Conservation (phyloP, 305 asterid genomes). For the Nicotiana rustica region DNA sequence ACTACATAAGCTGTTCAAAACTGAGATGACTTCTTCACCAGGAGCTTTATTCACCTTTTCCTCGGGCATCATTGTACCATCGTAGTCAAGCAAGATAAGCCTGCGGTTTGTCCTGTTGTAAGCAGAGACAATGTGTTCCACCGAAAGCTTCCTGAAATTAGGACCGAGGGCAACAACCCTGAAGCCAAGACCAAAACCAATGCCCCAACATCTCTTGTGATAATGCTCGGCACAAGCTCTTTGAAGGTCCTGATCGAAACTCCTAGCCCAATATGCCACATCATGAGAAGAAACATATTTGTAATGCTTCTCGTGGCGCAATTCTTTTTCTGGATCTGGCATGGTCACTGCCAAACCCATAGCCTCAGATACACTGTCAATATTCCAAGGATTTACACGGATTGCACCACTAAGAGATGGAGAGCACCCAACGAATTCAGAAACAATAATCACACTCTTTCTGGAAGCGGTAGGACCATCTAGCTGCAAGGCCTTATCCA, state of each 20-base stretch:
- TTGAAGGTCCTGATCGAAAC: conserved; percentile 73
- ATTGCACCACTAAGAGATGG: conserved; percentile 89
- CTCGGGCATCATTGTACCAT: conserved; percentile 82
- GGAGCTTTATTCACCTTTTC: conserved; percentile 74
- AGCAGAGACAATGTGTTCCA: conserved; percentile 65
- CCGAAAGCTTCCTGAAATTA: conserved; percentile 73
- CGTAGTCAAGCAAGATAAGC: conserved; percentile 79
- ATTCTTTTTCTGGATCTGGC: conserved; percentile 67
- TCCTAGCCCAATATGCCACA: conserved; percentile 79
- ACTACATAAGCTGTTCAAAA: conserved; percentile 62
- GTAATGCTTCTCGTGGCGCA: conserved; percentile 80
- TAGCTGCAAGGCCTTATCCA: conserved; percentile 60
- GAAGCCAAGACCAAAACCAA: conserved; percentile 72
- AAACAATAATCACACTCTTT: conserved; percentile 76
- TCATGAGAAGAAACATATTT: conserved; percentile 74
- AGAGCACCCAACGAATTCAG: conserved; percentile 90
- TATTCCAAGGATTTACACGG: conserved; percentile 83
- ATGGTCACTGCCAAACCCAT: conserved; percentile 62
- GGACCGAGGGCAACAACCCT: conserved; percentile 76
- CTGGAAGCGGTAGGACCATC: conserved; percentile 43
- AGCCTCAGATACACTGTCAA: conserved; percentile 65
- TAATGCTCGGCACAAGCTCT: conserved; percentile 77
- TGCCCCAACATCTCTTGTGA: conserved; percentile 84
- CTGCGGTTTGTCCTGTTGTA: conserved; percentile 56
- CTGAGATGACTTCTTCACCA: conserved; percentile 56